phyloP scores from a whole-genome alignment of 495 filamentous ascomycete species.

The Cudoniella acicularis region DNA sequence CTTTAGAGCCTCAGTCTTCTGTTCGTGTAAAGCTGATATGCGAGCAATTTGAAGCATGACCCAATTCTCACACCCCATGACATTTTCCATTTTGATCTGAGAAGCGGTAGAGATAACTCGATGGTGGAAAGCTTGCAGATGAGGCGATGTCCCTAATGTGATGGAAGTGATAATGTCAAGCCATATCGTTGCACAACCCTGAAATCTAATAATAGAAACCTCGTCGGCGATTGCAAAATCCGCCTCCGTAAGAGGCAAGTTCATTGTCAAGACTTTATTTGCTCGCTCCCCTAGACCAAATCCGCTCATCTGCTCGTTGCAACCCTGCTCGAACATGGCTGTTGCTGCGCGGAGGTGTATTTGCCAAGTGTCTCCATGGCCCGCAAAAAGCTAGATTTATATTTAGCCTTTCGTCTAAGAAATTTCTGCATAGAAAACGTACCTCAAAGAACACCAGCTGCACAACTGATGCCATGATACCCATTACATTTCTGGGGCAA shows the following conservation, averaged over 20 bases:
- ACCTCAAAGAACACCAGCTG: constrained; percentile 24
- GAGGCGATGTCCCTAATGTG: constrained; percentile 8
- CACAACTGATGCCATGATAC: constrained; percentile 13
- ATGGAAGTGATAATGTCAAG: constrained; percentile 19
- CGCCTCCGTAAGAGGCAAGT: neutral
- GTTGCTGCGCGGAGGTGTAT: constrained; percentile 17
- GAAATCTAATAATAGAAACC: constrained; percentile 9
- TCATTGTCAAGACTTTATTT: neutral
- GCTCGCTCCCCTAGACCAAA: constrained; percentile 7
- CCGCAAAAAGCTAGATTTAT: constrained; percentile 13
- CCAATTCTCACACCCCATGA: constrained; percentile 22
- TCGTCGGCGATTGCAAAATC: constrained; percentile 2
- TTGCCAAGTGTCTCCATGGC: constrained; percentile 9
- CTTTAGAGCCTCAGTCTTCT: constrained; percentile 2
- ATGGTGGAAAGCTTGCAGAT: constrained; percentile 2
- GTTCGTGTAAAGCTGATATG: constrained; percentile 12
- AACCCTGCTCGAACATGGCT: constrained; percentile 2
- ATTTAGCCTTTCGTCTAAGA: neutral
- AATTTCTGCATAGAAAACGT: constrained; percentile 18
- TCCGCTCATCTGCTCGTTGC: neutral
- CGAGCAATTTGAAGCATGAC: constrained; percentile 13
- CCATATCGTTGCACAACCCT: constrained; percentile 5
- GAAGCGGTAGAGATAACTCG: neutral
- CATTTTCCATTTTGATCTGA: constrained; percentile 13
- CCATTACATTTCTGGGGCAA: constrained; percentile 18